Evolutionary conservation across 768 basidiomycete genomes (phyloP), one percentile per base, ranked within the genome.

Genomic region (Tylopilus felleus): DNA sequence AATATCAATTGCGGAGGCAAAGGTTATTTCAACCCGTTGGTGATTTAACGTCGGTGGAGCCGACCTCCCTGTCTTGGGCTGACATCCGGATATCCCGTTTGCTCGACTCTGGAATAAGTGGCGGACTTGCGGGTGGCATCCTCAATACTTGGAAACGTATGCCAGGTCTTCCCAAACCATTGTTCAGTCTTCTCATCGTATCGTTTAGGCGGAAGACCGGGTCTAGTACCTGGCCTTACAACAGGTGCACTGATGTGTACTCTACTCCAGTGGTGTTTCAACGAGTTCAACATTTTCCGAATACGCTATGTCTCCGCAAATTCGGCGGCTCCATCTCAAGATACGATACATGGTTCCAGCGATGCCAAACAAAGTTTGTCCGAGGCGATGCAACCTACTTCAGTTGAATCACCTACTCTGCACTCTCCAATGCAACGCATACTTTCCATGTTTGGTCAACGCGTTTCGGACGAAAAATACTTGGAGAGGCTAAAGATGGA

Each of bases 401-500:
- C 45, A 14, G 48, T 23, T 14, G 49, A 53, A 43, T 29, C 42
- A 8, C 25, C 51, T 31, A 2, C 42, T 13, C 38, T 42, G 9
- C 40, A 6, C 22, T 65, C 69, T 16, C 54, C 73, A 16, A 61
- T 67, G 19, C 73, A 81, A 44, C 73, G 74, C 10, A 55, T 85
- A 38, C 55, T 72, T 33, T 63, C 65, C 2, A 21, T 57, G 16
- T 59, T 70, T 25, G 65, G 65, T 25, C 73, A 71, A 31, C 77
- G 73, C 47, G 63, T 93, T 4, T 78, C 88, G 7, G 84, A 93
- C 58, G 86, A 92, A 45, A 85, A 88, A 56, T 90, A 90, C 59
- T 59, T 92, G 48, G 66, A 67, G 27, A 79, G 77, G 55, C 64
- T 93, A 63, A 83, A 78, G 65, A 73, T 71, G 49, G 77, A 84